Percentiles rank a stretch among this genome's conserved stretches.
Evolutionary conservation across 2,329 filamentous ascomycete genomes (phyloP).

Genomic region (Neonectria hederae): DNA sequence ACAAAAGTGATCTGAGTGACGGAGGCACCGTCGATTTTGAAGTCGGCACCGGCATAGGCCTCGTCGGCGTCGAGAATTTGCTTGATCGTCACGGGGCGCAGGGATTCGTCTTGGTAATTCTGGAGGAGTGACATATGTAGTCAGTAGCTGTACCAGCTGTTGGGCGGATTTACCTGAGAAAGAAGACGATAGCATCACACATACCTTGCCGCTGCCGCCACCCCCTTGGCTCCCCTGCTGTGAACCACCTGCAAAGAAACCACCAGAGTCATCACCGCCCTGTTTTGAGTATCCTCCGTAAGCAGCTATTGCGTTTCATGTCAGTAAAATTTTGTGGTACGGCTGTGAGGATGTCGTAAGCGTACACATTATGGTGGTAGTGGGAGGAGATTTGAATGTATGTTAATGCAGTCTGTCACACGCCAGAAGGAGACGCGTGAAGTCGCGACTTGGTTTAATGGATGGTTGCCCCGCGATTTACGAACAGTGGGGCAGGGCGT

Average conservation of each 20-base stretch:
- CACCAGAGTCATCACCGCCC: constrained; percentile 69
- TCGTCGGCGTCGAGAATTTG: constrained; percentile 87
- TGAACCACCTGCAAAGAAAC: constrained; percentile 68
- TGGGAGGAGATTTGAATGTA: constrained; percentile 31
- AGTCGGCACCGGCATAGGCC: constrained; percentile 76
- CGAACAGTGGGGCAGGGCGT: constrained; percentile 5
- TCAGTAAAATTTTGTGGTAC: constrained; percentile 9
- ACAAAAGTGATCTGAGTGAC: constrained; percentile 82
- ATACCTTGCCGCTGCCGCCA: constrained; percentile 55
- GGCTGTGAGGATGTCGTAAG: neutral
- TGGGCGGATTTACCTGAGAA: neutral
- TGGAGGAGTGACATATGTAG: constrained; percentile 38
- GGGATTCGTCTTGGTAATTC: constrained; percentile 80
- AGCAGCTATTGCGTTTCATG: constrained; percentile 50
- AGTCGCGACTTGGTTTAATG: constrained; percentile 47
- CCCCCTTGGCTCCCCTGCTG: constrained; percentile 66
- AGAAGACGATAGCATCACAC: neutral
- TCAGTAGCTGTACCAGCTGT: constrained; percentile 19
- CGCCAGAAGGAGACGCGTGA: constrained; percentile 44
- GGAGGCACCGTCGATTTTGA: constrained; percentile 82
- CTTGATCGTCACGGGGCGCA: constrained; percentile 95
- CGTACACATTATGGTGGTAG: constrained; percentile 49
- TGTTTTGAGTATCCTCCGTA: constrained; percentile 61
- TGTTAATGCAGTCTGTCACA: constrained; percentile 19
- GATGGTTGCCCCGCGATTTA: constrained; percentile 40